Evolutionary conservation across 2,329 filamentous ascomycete genomes (phyloP).

Genomic region (Gremmenia infestans): DNA sequence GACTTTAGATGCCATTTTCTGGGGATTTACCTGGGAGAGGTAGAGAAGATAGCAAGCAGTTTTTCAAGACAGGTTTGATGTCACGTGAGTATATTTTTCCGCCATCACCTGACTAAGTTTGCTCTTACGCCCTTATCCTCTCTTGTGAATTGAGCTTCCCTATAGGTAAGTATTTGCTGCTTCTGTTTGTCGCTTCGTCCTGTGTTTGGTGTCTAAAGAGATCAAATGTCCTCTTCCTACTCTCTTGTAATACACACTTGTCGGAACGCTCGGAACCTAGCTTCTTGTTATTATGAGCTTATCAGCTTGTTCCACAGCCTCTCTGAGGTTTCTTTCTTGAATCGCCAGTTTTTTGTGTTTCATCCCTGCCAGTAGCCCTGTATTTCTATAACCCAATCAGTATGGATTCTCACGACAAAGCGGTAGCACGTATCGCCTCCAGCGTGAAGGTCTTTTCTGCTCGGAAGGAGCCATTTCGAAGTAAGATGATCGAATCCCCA

Average conservation of each 20-base stretch:
- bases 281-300: neutral
- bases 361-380: too few species aligned
- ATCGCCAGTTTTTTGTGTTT: too few species aligned
- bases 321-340: neutral
- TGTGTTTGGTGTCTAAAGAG: neutral
- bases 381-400: neutral
- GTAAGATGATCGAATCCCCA: neutral
- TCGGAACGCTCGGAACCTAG: neutral
- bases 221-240: neutral
- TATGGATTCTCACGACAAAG: constrained; percentile 22
- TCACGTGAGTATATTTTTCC: neutral
- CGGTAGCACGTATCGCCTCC: constrained; percentile 18
- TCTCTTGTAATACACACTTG: neutral
- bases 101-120: neutral
- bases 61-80: neutral
- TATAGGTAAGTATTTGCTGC: neutral
- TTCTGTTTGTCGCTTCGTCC: neutral
- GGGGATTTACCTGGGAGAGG: neutral
- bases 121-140: neutral
- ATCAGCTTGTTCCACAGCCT: neutral
- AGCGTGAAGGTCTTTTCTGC: constrained; percentile 17
- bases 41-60: too few species aligned
- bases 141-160: neutral
- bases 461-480: constrained; percentile 7
- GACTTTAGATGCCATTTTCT: constrained; percentile 27